phyloP scores from a whole-genome alignment of 139 green algal species.

The Tetraselmis striata region DNA sequence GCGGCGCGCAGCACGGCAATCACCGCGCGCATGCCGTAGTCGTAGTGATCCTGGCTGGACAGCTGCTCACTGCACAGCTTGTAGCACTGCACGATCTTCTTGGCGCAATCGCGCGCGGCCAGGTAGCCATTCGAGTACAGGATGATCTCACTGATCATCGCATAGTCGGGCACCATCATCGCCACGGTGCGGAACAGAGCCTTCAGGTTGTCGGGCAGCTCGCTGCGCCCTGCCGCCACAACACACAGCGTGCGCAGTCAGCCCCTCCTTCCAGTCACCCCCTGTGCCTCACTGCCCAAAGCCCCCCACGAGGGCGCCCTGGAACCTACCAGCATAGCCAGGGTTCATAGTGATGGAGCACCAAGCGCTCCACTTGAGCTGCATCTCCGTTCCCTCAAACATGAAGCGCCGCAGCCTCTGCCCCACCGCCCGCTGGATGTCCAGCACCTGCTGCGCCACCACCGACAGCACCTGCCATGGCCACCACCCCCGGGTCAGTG shows the following conservation, averaged over 20 bases:
- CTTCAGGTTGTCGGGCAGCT: constrained; percentile 68
- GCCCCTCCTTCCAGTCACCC: no score
- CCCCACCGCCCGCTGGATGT: constrained; percentile 54
- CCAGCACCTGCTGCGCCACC: constrained; percentile 47
- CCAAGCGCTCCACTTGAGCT: constrained; percentile 23
- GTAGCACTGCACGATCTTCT: constrained; percentile 47
- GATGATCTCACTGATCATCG: constrained; percentile 21
- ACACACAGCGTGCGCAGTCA: no score
- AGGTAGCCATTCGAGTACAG: constrained; percentile 40
- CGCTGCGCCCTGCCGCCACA: constrained; percentile 41
- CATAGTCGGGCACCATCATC: constrained; percentile 35
- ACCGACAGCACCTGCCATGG: constrained; percentile 46
- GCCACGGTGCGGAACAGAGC: constrained; percentile 37
- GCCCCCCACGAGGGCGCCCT: no score
- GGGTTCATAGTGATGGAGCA: constrained; percentile 75
- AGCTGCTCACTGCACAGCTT: constrained; percentile 50
- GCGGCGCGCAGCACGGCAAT: constrained; percentile 51
- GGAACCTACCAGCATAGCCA: constrained; percentile 35
- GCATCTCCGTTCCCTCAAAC: constrained; percentile 61
- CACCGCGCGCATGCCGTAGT: constrained; percentile 34
- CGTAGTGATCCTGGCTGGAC: constrained; percentile 36
- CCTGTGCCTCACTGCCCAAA: no score
- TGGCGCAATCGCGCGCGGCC: constrained; percentile 21
- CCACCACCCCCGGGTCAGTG: no score
- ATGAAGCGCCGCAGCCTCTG: constrained; percentile 44